Percentiles rank a stretch among this genome's conserved stretches.
Conservation (phyloP, 257 asterid species). For the Gynochthodes officinalis region DNA sequence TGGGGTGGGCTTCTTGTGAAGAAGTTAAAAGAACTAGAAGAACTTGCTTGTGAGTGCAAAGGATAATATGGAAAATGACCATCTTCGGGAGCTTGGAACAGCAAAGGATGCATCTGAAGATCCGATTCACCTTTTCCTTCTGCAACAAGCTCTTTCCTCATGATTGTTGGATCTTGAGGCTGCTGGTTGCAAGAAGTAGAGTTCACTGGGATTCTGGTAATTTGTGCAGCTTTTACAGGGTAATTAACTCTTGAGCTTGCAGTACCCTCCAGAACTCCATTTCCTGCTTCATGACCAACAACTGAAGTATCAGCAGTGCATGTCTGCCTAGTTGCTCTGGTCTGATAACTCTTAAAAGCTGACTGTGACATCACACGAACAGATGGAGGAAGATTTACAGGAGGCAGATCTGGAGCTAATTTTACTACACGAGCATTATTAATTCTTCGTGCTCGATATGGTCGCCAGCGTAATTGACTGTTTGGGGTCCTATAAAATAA, state of each 20-base stretch:
- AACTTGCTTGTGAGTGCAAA: slow-evolving; percentile 29
- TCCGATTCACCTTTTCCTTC: slow-evolving; percentile 55
- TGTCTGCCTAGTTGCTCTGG: slow-evolving; percentile 28
- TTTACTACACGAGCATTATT: slow-evolving; percentile 67
- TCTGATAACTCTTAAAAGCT: slow-evolving; percentile 62
- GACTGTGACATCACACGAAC: slow-evolving; percentile 92
- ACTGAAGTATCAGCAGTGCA: slow-evolving; percentile 27
- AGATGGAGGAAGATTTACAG: slow-evolving; percentile 96
- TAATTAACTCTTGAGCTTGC: slow-evolving; percentile 25
- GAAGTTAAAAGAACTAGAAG: slow-evolving; percentile 50
- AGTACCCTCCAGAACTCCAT: slow-evolving; percentile 21
- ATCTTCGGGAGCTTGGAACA: slow-evolving; percentile 70
- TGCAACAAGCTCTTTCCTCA: slow-evolving; percentile 27
- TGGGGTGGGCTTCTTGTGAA: slow-evolving; percentile 68
- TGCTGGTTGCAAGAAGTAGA: slow-evolving; percentile 34
- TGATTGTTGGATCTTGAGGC: slow-evolving; percentile 29
- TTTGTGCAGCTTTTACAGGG: slow-evolving; percentile 32
- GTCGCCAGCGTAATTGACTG: slow-evolving; percentile 45
- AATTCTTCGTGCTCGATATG: slow-evolving; percentile 63
- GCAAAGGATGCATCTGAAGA: slow-evolving; percentile 93
- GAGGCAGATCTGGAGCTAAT: slow-evolving; percentile 92
- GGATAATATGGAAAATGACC: slow-evolving; percentile 54
- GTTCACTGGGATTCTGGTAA: slow-evolving; percentile 22
- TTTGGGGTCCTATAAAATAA: slow-evolving; percentile 40
- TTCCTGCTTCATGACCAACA: slow-evolving; percentile 25